Evolutionary conservation across 345 rosid species (phyloP).

Genomic region (Cardamine resedifolia): DNA sequence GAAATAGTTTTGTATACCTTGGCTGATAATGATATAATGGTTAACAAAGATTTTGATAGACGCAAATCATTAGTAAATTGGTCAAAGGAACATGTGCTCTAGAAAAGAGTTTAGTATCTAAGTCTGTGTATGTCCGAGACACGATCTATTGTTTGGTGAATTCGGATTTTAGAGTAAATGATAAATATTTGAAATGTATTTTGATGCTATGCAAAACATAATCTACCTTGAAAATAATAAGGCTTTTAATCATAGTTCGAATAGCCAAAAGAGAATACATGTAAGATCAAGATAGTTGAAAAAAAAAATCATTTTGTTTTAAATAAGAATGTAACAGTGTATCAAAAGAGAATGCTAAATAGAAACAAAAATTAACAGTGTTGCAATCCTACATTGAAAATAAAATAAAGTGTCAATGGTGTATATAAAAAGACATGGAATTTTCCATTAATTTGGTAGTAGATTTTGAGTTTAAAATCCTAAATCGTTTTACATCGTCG

Average conservation of each 20-base stretch:
- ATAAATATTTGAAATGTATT: not conserved
- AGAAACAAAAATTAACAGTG: not conserved
- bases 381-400: not conserved
- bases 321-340: not conserved
- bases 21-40: not conserved
- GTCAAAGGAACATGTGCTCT: not conserved
- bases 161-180: not conserved
- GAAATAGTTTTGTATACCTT: not conserved
- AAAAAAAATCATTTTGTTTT: not conserved
- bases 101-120: not conserved
- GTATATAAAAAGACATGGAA: too few relatives aligned
- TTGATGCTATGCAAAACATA: not conserved
- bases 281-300: not conserved
- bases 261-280: not conserved
- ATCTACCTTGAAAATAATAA: not conserved
- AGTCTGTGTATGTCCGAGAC: not conserved
- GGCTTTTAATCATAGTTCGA: not conserved
- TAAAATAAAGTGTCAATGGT: not conserved
- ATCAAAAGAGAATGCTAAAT: not conserved
- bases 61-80: not conserved
- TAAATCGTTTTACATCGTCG: not conserved
- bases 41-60: not conserved
- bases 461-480: not conserved
- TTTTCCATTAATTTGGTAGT: not conserved
- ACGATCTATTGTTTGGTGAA: not conserved